A percentile compares a stretch with the other conserved stretches of the same genome.
These are phyloP conservation scores for Nymphaea thermarum DNA, from an alignment of 164 flowering plant genomes.

Conservation along the genomic window DNA sequence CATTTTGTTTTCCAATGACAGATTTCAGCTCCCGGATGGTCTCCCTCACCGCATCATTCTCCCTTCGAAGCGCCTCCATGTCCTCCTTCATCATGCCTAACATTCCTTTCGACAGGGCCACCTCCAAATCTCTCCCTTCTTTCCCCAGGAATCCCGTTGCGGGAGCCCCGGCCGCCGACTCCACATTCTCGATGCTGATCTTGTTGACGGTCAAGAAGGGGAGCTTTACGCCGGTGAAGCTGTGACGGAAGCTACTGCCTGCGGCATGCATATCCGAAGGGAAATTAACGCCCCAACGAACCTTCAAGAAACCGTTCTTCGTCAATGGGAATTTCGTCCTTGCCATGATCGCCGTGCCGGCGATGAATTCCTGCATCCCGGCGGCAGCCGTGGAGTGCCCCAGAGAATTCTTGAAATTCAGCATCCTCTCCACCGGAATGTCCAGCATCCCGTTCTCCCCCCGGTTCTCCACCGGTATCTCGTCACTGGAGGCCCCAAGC, in stretches of 20 bases:
- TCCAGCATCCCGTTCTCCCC: slow-evolving; percentile 22
- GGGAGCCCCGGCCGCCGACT: background rate
- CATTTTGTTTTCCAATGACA: slow-evolving; percentile 3
- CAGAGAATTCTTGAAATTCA: background rate
- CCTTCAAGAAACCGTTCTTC: slow-evolving; percentile 26
- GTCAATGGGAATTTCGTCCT: slow-evolving; percentile 44
- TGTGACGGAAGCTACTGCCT: background rate
- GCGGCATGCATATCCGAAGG: slow-evolving; percentile 15
- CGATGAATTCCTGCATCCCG: slow-evolving; percentile 17
- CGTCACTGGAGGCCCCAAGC: slow-evolving; percentile 5
- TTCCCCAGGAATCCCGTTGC: background rate
- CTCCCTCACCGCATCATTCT: slow-evolving; percentile 45
- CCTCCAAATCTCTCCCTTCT: slow-evolving; percentile 11
- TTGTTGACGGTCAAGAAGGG: slow-evolving; percentile 63
- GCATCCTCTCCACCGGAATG: slow-evolving; percentile 8
- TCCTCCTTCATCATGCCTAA: slow-evolving; percentile 64
- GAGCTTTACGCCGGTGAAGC: slow-evolving; percentile 14
- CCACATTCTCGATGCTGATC: slow-evolving; percentile 52
- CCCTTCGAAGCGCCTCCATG: slow-evolving; percentile 47
- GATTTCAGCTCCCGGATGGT: slow-evolving; percentile 25
- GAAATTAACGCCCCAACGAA: slow-evolving; percentile 60
- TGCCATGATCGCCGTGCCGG: slow-evolving; percentile 42
- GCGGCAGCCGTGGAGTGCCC: background rate
- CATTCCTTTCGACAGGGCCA: slow-evolving; percentile 35
- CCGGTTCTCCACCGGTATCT: slow-evolving; percentile 5